A percentile compares a stretch with the other conserved stretches of the same genome.
These are phyloP conservation scores for Hygrocybe punicea DNA, from an alignment of 768 basidiomycete species.

Conservation along the genomic window DNA sequence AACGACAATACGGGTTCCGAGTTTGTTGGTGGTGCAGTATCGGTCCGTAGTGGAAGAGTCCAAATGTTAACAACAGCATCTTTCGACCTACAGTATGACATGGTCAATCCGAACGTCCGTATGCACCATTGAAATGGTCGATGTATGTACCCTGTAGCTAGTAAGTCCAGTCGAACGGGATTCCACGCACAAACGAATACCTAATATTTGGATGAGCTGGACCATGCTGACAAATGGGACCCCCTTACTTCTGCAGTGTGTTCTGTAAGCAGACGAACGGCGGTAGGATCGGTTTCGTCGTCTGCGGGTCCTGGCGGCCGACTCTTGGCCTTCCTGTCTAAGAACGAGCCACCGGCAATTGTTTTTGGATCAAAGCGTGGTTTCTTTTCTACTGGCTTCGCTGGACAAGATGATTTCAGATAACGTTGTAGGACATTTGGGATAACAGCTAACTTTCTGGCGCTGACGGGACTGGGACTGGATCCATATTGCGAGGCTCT, in stretches of 20 bases:
- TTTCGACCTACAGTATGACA: slow-evolving; percentile 53
- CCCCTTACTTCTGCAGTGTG: slow-evolving; percentile 58
- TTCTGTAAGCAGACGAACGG: slow-evolving; percentile 49
- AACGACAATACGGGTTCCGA: slow-evolving; percentile 41
- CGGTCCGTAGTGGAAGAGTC: slow-evolving; percentile 49
- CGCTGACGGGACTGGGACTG: slow-evolving; percentile 38
- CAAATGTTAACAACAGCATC: slow-evolving; percentile 74
- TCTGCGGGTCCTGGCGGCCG: slow-evolving; percentile 43
- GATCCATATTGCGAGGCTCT: slow-evolving; percentile 47
- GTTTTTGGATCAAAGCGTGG: not conserved
- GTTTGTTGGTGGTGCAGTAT: slow-evolving; percentile 31
- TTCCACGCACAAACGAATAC: slow-evolving; percentile 83
- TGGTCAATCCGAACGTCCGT: not conserved
- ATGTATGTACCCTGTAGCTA: slow-evolving; percentile 67
- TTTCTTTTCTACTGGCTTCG: slow-evolving; percentile 10
- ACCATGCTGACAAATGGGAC: not conserved
- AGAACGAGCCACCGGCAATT: not conserved
- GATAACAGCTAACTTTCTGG: slow-evolving; percentile 25
- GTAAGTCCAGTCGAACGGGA: slow-evolving; percentile 52
- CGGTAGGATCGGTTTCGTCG: slow-evolving; percentile 38
- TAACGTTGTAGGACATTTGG: not conserved
- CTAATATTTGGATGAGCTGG: slow-evolving; percentile 33
- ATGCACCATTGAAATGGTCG: too few relatives aligned
- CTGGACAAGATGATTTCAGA: not conserved
- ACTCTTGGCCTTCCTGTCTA: slow-evolving; percentile 11